Percentiles rank a stretch among this genome's conserved stretches.
These are phyloP conservation scores for Rhizopus microsporus DNA, from an alignment of 371 early-diverging fungal species.

Conservation along the genomic window DNA sequence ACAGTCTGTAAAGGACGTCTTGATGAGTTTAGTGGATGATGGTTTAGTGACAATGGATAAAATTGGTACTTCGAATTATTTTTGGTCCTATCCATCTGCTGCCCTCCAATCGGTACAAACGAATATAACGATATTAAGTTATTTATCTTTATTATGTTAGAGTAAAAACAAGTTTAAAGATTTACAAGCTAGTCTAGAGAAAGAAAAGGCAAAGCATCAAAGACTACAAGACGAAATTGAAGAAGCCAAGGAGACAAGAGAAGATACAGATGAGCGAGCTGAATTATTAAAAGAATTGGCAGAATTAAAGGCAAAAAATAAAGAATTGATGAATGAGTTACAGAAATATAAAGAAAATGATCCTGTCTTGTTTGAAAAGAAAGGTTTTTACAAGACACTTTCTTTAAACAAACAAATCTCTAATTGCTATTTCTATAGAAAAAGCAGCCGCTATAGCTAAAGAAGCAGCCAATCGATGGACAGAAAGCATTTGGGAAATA, in stretches of 20 bases:
- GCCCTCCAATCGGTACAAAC: slow-evolving; percentile 58
- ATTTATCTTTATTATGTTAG: slow-evolving; percentile 7
- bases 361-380: slow-evolving; percentile 68
- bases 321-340: slow-evolving; percentile 50
- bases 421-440: slow-evolving; percentile 34
- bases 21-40: slow-evolving; percentile 91
- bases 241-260: slow-evolving; percentile 42
- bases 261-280: slow-evolving; percentile 37
- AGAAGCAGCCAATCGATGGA: slow-evolving; percentile 88
- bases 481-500: slow-evolving; percentile 90
- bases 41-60: slow-evolving; percentile 86
- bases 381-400: slow-evolving; percentile 43
- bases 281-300: slow-evolving; percentile 43
- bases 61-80: slow-evolving; percentile 91
- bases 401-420: neutral
- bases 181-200: slow-evolving; percentile 2
- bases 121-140: neutral
- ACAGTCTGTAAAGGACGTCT: slow-evolving; percentile 89
- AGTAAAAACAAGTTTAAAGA: slow-evolving; percentile 14
- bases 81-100: slow-evolving; percentile 90
- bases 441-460: slow-evolving; percentile 62
- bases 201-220: slow-evolving; percentile 20
- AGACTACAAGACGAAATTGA: slow-evolving; percentile 28
- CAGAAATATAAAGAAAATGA: slow-evolving; percentile 75
- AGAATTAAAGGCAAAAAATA: slow-evolving; percentile 49